Conservation (phyloP, 2,329 filamentous ascomycete genomes). For the Aciculosporium take region DNA sequence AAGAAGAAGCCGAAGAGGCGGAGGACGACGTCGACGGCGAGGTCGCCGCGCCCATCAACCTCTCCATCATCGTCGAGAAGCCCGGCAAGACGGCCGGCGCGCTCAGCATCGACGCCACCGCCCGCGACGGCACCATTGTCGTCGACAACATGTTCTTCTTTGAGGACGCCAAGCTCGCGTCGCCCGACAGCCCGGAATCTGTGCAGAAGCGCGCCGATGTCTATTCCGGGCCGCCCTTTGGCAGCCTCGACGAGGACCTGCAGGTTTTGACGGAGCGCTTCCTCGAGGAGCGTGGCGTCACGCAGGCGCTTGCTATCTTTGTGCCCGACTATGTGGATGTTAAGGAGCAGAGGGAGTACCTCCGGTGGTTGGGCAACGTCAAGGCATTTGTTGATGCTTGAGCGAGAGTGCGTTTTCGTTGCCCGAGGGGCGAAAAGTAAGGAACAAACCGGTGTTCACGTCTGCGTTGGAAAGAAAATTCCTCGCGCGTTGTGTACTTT, state of each 20-base stretch:
- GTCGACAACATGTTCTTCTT: slow-evolving; percentile 90
- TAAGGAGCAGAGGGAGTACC: slow-evolving; percentile 98
- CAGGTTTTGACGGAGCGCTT: slow-evolving; percentile 86
- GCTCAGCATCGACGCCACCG: slow-evolving; percentile 72
- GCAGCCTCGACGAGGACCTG: slow-evolving; percentile 88
- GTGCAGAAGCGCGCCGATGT: slow-evolving; percentile 62
- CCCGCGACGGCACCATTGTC: slow-evolving; percentile 72
- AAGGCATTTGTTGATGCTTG: slow-evolving; percentile 72
- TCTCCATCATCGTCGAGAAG: slow-evolving; percentile 84
- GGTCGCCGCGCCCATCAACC: slow-evolving; percentile 59
- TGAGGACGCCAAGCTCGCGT: slow-evolving; percentile 60
- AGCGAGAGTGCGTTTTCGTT: slow-evolving; percentile 2
- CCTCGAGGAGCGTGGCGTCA: slow-evolving; percentile 87
- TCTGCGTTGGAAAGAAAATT: no score
- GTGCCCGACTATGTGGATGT: slow-evolving; percentile 92
- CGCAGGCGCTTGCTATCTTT: slow-evolving; percentile 73
- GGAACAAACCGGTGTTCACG: neutral
- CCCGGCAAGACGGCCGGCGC: slow-evolving; percentile 55
- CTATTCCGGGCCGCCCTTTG: slow-evolving; percentile 86
- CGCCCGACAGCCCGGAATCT: slow-evolving; percentile 60
- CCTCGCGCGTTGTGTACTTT: no score
- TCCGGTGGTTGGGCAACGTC: slow-evolving; percentile 75
- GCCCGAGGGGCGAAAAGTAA: neutral
- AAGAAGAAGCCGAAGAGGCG: slow-evolving; percentile 30
- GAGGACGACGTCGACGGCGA: slow-evolving; percentile 39